Evolutionary conservation across 768 basidiomycete species (phyloP), one percentile per base, ranked within the genome.

Genomic region (Pisolithus microcarpus): DNA sequence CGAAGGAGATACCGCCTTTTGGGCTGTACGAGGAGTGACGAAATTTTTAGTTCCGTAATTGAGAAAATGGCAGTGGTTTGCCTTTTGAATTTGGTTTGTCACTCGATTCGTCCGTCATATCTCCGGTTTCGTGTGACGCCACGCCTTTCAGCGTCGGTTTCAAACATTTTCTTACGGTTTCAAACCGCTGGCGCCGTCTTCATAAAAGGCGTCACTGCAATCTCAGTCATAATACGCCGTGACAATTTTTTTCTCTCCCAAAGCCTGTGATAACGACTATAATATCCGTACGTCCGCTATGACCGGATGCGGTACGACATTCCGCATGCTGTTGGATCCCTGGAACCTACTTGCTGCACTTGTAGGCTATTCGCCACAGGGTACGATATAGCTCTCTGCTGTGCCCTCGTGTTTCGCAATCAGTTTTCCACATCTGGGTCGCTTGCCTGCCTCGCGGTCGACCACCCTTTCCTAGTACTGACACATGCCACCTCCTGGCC

Each of bases 281-380:
- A 65, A 67, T 67, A 49, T 69, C 65, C 66, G 65, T 57, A 61
- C 31, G 43, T 45, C 65, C 65, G 65, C 64, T 48, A 60, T 60
- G 56, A 43, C 61, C 65, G 65, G 63, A 52, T 57, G 47, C 47
- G 46, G 54, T 59, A 57, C 59, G 40, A 56, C 56, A 48, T 52
- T 38, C 61, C 58, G 61, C 56, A 53, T 55, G 53, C 46, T 58
- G 49, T 61, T 63, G 65, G 65, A 67, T 65, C 45, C 45, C 46
- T 55, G 48, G 44, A 52, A 45, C 38, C 46, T 39, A 31, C 30
- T 26, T 53, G 36, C 48, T 38, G 42, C 44, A 52, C 38, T 39
- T 43, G 51, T 56, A 30, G 4, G 21, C 42, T 46, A 48, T 13
- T 5, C 43, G 53, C 55, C 58, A 38, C 42, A 45, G 24, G 39